Base-by-base conservation (phyloP, 1,139 yeast species). In the Hemisphaericaspora xylanilytica region DNA sequence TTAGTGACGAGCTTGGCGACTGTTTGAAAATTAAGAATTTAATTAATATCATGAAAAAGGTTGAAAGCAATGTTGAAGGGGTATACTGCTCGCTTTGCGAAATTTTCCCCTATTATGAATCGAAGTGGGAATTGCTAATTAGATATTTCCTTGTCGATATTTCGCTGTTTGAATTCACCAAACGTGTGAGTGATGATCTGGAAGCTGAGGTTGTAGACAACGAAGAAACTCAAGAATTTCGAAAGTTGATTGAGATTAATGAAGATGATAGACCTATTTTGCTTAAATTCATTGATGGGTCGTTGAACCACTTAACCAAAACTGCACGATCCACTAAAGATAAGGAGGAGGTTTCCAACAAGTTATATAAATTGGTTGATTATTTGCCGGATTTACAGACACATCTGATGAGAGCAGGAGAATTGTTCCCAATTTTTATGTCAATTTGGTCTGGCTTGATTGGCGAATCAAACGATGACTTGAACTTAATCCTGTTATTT, bases 111-210 rank as follows among this genome's bases (percentile, higher is more conserved):
- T 32, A 46, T 8, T 58, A 58, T 40, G 43, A 47, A 3, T 44
- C 50, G 17, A 43, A 60, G 3, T 63, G 72, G 65, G 71, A 67
- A 38, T 51, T 61, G 24, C 50, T 75, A 20, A 41, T 75, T 1
- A 54, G 63, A 2, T 77, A 69, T 45, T 50, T 70, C 6, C 48
- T 68, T 21, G 58, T 65, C 35, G 85, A 79, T 50, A 42, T 66
- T 3, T 66, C 76, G 0, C 58, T 75, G 1, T 43, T 63, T 5
- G 36, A 37, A 5, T 56, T 63, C 38, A 40, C 38, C 8, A 38
- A 49, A 2, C 43, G 38, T 10, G 47, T 46, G 8, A 50, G 34
- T n/a, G 44, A 38, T 3, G 33, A 41, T 3, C 45, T 43, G 4
- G 51, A 47, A 1, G 52, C 47, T 18, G 41, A 35, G 11, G 11